Percentiles rank a stretch among this genome's conserved stretches.
Conservation (phyloP, 225 moss, liverwort and hornwort genomes). For the Pseudisothecium myosuroides region DNA sequence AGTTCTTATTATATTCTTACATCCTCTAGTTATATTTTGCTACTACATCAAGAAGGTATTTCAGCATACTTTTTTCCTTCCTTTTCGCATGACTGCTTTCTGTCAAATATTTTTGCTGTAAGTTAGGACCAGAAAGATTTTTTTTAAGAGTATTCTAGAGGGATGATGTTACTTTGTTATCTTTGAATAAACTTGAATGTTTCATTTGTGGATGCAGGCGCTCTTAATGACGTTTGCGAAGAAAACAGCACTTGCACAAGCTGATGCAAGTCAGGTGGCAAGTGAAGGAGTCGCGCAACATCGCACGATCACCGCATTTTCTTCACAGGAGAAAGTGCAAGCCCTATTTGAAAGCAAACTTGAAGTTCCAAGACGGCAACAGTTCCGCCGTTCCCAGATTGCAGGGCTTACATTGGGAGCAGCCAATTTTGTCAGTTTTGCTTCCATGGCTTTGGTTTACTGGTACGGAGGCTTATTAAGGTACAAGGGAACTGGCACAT, state of each 20-base stretch:
- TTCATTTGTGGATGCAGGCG: slow-evolving; percentile 7
- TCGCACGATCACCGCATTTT: slow-evolving; percentile 64
- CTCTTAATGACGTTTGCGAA: slow-evolving; percentile 43
- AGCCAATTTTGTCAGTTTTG: slow-evolving; percentile 29
- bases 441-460: slow-evolving; percentile 34
- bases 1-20: slow-evolving; percentile 38
- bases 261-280: slow-evolving; percentile 53
- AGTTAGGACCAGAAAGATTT: neutral
- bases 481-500: slow-evolving; percentile 2
- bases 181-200: neutral
- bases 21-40: slow-evolving; percentile 45
- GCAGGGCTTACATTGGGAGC: slow-evolving; percentile 27
- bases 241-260: slow-evolving; percentile 38
- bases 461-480: slow-evolving; percentile 31
- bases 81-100: neutral
- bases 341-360: slow-evolving; percentile 41
- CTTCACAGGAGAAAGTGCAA: slow-evolving; percentile 45
- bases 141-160: neutral
- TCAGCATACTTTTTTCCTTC: neutral
- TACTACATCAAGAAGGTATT: slow-evolving; percentile 47
- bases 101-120: neutral
- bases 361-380: slow-evolving; percentile 10
- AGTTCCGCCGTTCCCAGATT: slow-evolving; percentile 28
- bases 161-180: neutral
- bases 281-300: slow-evolving; percentile 68